A percentile compares a stretch with the other conserved stretches of the same genome.
Evolutionary conservation across 371 early-diverging fungal genomes (phyloP).

Genomic region (Capillidium rhysosporum): DNA sequence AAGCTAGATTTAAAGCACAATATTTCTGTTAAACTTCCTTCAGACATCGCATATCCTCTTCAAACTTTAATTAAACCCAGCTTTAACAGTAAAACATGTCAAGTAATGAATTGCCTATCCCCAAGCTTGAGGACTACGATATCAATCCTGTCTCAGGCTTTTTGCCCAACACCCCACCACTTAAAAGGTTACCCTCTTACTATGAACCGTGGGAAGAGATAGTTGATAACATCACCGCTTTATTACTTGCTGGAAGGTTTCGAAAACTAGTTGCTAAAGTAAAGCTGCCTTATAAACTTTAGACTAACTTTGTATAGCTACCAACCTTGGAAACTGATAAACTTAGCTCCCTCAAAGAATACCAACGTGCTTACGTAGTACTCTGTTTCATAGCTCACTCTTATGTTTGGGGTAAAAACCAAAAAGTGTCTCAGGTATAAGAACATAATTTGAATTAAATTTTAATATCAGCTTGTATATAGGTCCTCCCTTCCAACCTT

Average conservation of each 20-base stretch:
- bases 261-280: constrained; percentile 53
- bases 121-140: constrained; percentile 53
- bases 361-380: constrained; percentile 67
- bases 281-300: background rate
- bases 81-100: too few relatives aligned
- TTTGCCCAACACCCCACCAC: constrained; percentile 53
- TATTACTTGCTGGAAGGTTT: constrained; percentile 56
- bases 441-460: background rate
- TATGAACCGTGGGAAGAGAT: constrained; percentile 80
- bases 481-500: constrained; percentile 56
- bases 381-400: constrained; percentile 76
- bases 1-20: too few relatives aligned
- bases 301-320: constrained; percentile 22
- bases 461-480: constrained; percentile 12
- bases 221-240: constrained; percentile 51
- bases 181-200: constrained; percentile 47
- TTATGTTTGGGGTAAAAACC: constrained; percentile 79
- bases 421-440: constrained; percentile 43
- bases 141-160: constrained; percentile 74
- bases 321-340: constrained; percentile 43
- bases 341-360: constrained; percentile 37
- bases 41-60: too few relatives aligned
- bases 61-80: too few relatives aligned
- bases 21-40: too few relatives aligned
- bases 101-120: constrained; percentile 8